Conservation (phyloP, 768 basidiomycete species). For the Glaciozyma martinii region DNA sequence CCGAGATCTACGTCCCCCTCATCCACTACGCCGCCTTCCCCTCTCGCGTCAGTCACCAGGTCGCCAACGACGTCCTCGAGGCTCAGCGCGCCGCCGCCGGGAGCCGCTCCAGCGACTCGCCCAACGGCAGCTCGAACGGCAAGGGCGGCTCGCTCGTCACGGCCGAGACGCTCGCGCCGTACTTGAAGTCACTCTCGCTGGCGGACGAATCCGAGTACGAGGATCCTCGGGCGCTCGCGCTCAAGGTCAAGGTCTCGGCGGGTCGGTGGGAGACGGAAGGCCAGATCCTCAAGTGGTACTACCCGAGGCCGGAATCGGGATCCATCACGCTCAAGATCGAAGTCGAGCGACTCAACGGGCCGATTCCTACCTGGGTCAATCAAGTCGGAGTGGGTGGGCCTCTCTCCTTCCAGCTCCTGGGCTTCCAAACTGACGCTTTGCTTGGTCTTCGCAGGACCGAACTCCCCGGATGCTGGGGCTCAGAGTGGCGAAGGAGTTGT, state of each 20-base stretch:
- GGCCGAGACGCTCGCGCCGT: background rate
- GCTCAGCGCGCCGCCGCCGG: background rate
- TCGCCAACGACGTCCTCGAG: background rate
- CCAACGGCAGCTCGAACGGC: constrained; percentile 1
- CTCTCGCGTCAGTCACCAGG: background rate
- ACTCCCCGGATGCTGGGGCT: background rate
- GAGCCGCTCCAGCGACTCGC: background rate
- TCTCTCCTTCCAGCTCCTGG: background rate
- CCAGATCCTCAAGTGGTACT: constrained; percentile 51
- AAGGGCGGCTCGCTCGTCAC: background rate
- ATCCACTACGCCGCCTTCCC: constrained; percentile 65
- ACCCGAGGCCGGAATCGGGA: constrained; percentile 39
- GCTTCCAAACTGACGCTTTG: background rate
- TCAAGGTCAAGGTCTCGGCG: constrained; percentile 40
- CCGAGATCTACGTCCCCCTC: constrained; percentile 83
- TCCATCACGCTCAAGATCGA: constrained; percentile 43
- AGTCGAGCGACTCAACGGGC: constrained; percentile 44
- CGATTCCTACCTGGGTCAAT: constrained; percentile 36
- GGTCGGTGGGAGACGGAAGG: constrained; percentile 48
- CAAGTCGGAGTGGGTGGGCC: constrained; percentile 13
- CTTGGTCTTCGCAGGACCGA: background rate
- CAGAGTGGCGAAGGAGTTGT: background rate
- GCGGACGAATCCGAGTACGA: background rate
- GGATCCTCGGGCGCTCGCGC: constrained; percentile 32
- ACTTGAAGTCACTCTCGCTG: background rate